Percentiles rank a stretch among this genome's conserved stretches.
These are phyloP conservation scores for Mortierella sp. DNA, from an alignment of 371 early-diverging fungal species.

Conservation along the genomic window DNA sequence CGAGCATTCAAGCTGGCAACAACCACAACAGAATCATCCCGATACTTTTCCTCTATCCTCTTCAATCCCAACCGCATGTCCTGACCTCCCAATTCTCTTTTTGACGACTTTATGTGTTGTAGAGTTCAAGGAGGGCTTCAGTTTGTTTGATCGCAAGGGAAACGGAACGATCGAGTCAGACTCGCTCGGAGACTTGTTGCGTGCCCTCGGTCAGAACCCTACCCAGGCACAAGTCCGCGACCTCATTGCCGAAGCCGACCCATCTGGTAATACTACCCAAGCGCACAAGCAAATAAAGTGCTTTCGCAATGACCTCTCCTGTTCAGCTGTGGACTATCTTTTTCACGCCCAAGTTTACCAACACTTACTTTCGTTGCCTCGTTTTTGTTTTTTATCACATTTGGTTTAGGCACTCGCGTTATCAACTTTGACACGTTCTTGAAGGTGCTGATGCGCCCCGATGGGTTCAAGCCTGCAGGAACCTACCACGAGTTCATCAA, in stretches of 20 bases:
- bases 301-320: too few species aligned
- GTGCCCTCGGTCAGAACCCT: slow-evolving; percentile 90
- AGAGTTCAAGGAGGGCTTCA: slow-evolving; percentile 91
- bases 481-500: slow-evolving; percentile 92
- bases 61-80: background rate
- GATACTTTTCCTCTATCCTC: too few species aligned
- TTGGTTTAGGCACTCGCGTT: slow-evolving; percentile 9
- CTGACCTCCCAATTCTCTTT: background rate
- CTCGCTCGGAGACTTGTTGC: slow-evolving; percentile 83
- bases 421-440: slow-evolving; percentile 81
- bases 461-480: slow-evolving; percentile 85
- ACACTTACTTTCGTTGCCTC: too few species aligned
- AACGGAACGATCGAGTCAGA: slow-evolving; percentile 84
- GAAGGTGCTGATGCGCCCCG: slow-evolving; percentile 79
- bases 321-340: too few species aligned
- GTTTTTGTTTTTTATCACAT: background rate
- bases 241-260: slow-evolving; percentile 71
- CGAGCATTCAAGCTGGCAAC: too few species aligned
- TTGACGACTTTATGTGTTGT: background rate
- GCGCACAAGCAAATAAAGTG: too few species aligned
- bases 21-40: too few species aligned
- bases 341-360: too few species aligned
- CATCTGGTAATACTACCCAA: slow-evolving; percentile 49
- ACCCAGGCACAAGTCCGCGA: slow-evolving; percentile 86
- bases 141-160: slow-evolving; percentile 93